Conservation (phyloP, 345 rosid species). For the Lepidium sativum region DNA sequence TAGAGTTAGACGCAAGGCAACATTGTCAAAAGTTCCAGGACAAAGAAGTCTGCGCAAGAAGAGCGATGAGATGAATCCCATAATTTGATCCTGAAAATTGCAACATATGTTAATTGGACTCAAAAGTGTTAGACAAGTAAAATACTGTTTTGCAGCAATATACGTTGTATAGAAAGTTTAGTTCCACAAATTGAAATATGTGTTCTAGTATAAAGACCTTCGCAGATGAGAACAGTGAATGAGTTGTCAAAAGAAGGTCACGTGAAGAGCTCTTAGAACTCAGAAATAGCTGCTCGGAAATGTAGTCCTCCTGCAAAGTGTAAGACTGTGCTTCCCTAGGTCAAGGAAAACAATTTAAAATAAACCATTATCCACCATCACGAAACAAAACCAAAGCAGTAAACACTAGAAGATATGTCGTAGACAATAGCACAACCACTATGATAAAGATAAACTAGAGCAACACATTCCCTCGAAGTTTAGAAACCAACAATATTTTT, state of each 20-base stretch:
- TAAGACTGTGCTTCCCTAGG: conserved; percentile 65
- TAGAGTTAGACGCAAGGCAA: conserved; percentile 55
- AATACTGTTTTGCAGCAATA: neutral
- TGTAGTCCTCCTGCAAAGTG: conserved; percentile 74
- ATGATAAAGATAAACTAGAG: neutral
- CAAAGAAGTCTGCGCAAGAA: conserved; percentile 73
- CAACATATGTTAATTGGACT: conserved; percentile 7
- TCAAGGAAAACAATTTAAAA: conserved; percentile 13
- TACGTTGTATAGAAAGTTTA: neutral
- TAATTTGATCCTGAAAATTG: conserved; percentile 58
- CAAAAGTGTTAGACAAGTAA: neutral
- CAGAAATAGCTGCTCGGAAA: conserved; percentile 82
- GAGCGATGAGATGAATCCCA: conserved; percentile 72
- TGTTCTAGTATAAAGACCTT: conserved; percentile 43
- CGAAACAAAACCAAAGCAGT: conserved; percentile 1
- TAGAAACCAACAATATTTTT: neutral
- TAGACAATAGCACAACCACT: conserved; percentile 4
- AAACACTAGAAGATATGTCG: neutral
- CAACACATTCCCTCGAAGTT: neutral
- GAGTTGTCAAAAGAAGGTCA: conserved; percentile 58
- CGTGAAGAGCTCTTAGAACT: conserved; percentile 57
- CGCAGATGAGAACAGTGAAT: conserved; percentile 51
- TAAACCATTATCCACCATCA: conserved; percentile 7
- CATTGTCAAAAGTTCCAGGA: conserved; percentile 64
- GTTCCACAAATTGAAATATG: neutral